Evolutionary conservation across 2,329 filamentous ascomycete genomes (phyloP).

Genomic region (Arthrobotrys megalospora): DNA sequence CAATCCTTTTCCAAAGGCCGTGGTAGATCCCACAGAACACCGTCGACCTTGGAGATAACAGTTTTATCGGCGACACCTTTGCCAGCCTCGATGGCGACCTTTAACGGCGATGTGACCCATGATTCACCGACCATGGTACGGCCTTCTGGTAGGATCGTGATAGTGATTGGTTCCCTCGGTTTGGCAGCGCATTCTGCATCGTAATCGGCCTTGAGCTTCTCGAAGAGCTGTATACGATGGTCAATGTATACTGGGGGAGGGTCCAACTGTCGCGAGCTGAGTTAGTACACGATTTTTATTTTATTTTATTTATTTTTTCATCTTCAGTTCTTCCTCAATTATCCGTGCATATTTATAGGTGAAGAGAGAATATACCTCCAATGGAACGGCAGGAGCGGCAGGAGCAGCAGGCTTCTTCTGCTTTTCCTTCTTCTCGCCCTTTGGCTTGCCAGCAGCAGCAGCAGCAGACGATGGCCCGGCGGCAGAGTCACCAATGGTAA

Average conservation of each 20-base stretch:
- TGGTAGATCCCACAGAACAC: slow-evolving; percentile 92
- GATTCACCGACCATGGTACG: slow-evolving; percentile 66
- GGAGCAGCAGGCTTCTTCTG: slow-evolving; percentile 67
- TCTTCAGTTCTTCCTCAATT: neutral
- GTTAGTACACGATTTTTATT: slow-evolving; percentile 13
- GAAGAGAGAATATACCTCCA: slow-evolving; percentile 66
- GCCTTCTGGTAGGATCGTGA: slow-evolving; percentile 53
- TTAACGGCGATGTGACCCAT: slow-evolving; percentile 90
- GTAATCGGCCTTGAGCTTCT: slow-evolving; percentile 86
- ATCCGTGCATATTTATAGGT: neutral
- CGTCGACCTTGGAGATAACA: slow-evolving; percentile 88
- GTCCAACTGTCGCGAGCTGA: slow-evolving; percentile 65
- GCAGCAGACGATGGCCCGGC: slow-evolving; percentile 63
- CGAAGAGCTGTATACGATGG: slow-evolving; percentile 87
- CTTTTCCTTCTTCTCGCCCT: slow-evolving; percentile 72
- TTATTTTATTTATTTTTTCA: neutral
- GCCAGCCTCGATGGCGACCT: slow-evolving; percentile 83
- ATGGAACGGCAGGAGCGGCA: slow-evolving; percentile 67
- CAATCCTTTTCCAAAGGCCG: slow-evolving; percentile 90
- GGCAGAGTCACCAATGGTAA: slow-evolving; percentile 72
- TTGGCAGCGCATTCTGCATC: slow-evolving; percentile 74
- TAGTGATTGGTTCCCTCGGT: slow-evolving; percentile 50
- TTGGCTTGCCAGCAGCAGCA: slow-evolving; percentile 64
- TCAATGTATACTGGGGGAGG: slow-evolving; percentile 82
- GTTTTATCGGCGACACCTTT: slow-evolving; percentile 89